A percentile compares a stretch with the other conserved stretches of the same genome.
These are phyloP conservation scores for Juncus inflexus DNA, from an alignment of 176 grass and related monocot species.

Conservation along the genomic window DNA sequence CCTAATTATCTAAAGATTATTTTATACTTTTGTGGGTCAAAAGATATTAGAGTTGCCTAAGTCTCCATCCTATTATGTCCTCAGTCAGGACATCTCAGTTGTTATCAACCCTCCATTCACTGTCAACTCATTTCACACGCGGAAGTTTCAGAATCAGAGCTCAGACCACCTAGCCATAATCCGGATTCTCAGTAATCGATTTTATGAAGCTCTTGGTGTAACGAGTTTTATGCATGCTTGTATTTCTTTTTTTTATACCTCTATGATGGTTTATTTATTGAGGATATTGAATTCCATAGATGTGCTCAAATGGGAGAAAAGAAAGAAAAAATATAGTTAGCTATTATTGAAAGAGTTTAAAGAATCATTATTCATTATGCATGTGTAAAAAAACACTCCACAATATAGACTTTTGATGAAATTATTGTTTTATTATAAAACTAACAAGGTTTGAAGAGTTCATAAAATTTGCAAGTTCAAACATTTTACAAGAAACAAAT, in stretches of 20 bases:
- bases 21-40: neutral
- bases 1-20: no score
- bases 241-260: neutral
- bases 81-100: neutral
- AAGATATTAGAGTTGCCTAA: neutral
- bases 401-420: no score
- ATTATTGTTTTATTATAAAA: no score
- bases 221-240: neutral
- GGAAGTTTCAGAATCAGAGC: neutral
- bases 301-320: no score
- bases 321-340: no score
- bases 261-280: neutral
- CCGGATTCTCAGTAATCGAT: neutral
- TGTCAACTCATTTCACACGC: neutral
- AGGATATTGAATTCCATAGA: no score
- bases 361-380: no score
- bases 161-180: neutral
- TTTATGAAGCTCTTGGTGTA: neutral
- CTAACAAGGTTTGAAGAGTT: no score
- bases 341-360: no score
- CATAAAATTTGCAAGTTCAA: no score
- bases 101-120: neutral
- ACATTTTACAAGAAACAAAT: no score
- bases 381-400: no score
- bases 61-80: conserved; percentile 6